Base-by-base conservation (phyloP, 2,329 filamentous ascomycete genomes). In the Xylariaceae sp. region DNA sequence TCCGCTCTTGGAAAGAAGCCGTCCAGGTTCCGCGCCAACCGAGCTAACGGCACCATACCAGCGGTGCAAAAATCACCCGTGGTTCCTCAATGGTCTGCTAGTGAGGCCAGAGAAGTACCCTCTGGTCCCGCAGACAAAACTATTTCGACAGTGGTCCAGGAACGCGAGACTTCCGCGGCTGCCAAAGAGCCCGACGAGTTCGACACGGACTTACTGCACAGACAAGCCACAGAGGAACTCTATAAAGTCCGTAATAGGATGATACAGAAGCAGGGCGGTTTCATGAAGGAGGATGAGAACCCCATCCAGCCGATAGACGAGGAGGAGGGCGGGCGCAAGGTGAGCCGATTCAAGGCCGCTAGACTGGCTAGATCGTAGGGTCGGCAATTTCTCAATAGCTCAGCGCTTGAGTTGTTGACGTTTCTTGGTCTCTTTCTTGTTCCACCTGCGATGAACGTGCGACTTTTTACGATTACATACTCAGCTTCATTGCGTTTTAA, bases 221-320 rank as follows among this genome's bases (percentile, higher is more conserved):
- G 87, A 48, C 85, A 95, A 61, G 81, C 95, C 12, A 83, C 87
- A 7, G 78, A 80, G 29, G 87, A 94, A 58, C 95, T 95, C 63
- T 85, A 95, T 61, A 81, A 79, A 34, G 73, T 87, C 62, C 84
- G 91, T 16, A 95, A 90, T 60, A 79, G 78, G 55, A 83, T 94
- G 64, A 89, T 96, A 40, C 81, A 89, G 52, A 78, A 82, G 53
- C 81, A 93, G 54, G 89, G 89, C 38, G 89, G 89, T 3, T 95
- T 95, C 62, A 67, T 85, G 54, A 76, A 79, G 43, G 79, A 89
- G 52, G 79, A 86, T 44, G 81, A 88, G 45, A 73, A 78, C 39
- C 76, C 78, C 15, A 78, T 81, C 35, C 75, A 85, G 39, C 78
- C 85, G 1, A 69, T 89, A 34, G 81, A 83, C 40, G 80, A 89